Evolutionary conservation across 1,284 basidiomycete genomes (phyloP).

Genomic region (Irpex lacteus): DNA sequence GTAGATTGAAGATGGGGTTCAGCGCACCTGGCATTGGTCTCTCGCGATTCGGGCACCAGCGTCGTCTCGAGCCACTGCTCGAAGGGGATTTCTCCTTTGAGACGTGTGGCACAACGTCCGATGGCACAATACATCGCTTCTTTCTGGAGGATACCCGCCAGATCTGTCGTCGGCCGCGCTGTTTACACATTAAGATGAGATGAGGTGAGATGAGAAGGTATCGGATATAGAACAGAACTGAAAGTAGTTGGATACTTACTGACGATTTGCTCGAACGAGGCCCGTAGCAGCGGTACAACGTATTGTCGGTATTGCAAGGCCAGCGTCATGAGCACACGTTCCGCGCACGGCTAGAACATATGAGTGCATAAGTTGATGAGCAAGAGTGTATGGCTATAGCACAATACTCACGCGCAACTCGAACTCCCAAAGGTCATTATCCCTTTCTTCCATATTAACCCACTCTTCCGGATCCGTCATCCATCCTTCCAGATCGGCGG

Average conservation of each 20-base stretch:
- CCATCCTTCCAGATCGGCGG: constrained; percentile 77
- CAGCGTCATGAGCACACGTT: constrained; percentile 81
- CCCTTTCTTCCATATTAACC: constrained; percentile 82
- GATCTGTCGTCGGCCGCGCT: constrained; percentile 56
- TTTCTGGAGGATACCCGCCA: constrained; percentile 70
- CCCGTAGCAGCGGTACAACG: constrained; percentile 70
- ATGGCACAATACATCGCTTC: constrained; percentile 89
- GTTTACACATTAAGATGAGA: not conserved
- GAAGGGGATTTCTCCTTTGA: constrained; percentile 66
- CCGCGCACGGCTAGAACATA: constrained; percentile 71
- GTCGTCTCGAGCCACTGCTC: constrained; percentile 62
- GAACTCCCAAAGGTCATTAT: constrained; percentile 86
- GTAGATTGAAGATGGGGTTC: too few species aligned
- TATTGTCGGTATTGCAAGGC: constrained; percentile 72
- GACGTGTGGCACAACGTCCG: constrained; percentile 73
- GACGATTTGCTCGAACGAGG: constrained; percentile 52
- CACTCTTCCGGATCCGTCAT: constrained; percentile 87
- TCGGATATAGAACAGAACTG: too few species aligned
- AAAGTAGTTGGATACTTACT: constrained; percentile 35
- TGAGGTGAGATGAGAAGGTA: constrained; percentile 3
- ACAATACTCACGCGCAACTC: constrained; percentile 82
- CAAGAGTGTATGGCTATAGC: not conserved
- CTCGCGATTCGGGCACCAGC: constrained; percentile 55
- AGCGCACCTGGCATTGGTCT: constrained; percentile 59
- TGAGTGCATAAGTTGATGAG: not conserved